These are phyloP conservation scores for Gnomoniopsis sp. DNA, from an alignment of 2,329 filamentous ascomycete species.

Conservation along the genomic window DNA sequence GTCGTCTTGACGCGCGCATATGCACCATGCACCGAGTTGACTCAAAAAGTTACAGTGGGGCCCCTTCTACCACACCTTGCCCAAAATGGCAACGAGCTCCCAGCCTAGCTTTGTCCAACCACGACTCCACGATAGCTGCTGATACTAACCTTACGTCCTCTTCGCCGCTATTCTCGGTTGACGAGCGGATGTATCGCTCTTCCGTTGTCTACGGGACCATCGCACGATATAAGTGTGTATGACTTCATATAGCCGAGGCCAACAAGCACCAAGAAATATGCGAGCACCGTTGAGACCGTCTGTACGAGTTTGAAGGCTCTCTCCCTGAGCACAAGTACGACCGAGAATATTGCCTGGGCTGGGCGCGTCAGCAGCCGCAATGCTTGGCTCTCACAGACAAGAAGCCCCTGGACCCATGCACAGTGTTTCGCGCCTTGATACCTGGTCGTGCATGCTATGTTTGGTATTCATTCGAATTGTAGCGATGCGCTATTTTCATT, in stretches of 20 bases:
- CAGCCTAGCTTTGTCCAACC: slow-evolving; percentile 14
- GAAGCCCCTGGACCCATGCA: background rate
- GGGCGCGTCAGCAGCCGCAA: background rate
- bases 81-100: slow-evolving; percentile 15
- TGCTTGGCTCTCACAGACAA: background rate
- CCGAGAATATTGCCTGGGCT: background rate
- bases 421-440: background rate
- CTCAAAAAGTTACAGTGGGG: slow-evolving; percentile 1
- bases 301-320: background rate
- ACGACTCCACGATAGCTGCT: slow-evolving; percentile 6
- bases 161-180: background rate
- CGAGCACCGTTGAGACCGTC: background rate
- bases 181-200: slow-evolving; percentile 2
- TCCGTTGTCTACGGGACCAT: background rate
- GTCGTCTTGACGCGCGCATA: background rate
- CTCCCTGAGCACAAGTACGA: background rate
- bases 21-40: background rate
- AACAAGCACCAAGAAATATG: background rate
- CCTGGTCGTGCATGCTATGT: background rate
- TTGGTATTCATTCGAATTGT: background rate
- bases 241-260: background rate
- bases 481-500: background rate
- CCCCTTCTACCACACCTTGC: background rate
- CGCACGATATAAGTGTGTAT: background rate
- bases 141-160: background rate